These are phyloP conservation scores for Scortechinia acanthostroma DNA, from an alignment of 2,329 filamentous ascomycete genomes.

Conservation along the genomic window DNA sequence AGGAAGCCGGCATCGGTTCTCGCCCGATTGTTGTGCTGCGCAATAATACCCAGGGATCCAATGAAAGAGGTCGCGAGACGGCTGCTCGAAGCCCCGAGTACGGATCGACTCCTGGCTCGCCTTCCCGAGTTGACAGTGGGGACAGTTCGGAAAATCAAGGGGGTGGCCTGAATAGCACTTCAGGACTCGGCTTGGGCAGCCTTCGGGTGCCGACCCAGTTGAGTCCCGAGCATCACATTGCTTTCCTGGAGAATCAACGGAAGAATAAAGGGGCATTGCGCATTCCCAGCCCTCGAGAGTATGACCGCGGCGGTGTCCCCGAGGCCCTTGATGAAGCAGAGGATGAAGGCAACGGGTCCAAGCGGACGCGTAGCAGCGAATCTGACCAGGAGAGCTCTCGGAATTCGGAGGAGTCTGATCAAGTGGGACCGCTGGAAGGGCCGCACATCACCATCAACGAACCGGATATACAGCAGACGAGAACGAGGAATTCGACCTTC, in stretches of 20 bases:
- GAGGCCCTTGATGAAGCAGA: slow-evolving; percentile 32
- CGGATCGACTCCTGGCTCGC: neutral
- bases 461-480: neutral
- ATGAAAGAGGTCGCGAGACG: neutral
- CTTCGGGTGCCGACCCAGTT: slow-evolving; percentile 18
- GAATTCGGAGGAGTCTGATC: neutral
- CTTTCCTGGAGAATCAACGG: slow-evolving; percentile 78
- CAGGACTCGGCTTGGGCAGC: slow-evolving; percentile 6
- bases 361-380: too few species aligned
- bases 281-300: slow-evolving; percentile 87
- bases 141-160: slow-evolving; percentile 19
- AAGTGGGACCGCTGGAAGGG: neutral
- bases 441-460: slow-evolving; percentile 2
- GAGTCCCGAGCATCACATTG: slow-evolving; percentile 73
- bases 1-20: neutral
- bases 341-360: slow-evolving; percentile 19
- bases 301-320: slow-evolving; percentile 73
- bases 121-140: neutral
- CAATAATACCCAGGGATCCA: neutral
- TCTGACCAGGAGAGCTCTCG: neutral
- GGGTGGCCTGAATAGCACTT: slow-evolving; percentile 31
- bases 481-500: neutral
- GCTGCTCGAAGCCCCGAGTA: neutral
- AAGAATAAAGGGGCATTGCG: slow-evolving; percentile 68
- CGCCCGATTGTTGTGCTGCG: neutral